These are phyloP conservation scores for Leavenworthia alabamica DNA, from an alignment of 345 rosid species.

Conservation along the genomic window DNA sequence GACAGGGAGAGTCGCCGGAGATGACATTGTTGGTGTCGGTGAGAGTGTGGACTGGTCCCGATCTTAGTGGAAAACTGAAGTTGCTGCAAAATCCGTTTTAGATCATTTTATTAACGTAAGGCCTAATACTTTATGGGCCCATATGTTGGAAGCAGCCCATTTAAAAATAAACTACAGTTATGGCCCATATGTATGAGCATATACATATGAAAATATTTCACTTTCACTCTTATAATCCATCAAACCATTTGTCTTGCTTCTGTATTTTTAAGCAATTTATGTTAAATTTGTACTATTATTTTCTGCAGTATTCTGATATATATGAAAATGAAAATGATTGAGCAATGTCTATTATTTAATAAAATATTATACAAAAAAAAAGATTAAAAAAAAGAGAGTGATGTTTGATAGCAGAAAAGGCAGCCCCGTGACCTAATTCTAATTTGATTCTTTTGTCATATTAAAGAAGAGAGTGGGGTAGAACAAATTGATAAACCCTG, in stretches of 20 bases:
- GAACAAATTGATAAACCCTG: constrained; percentile 32
- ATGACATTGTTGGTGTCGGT: constrained; percentile 23
- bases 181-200: too few relatives aligned
- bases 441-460: constrained; percentile 36
- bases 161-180: not conserved
- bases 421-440: constrained; percentile 37
- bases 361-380: constrained; percentile 16
- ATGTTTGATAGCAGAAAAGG: constrained; percentile 35
- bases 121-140: constrained; percentile 14
- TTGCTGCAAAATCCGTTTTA: constrained; percentile 1
- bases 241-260: not conserved
- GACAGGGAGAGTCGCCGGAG: constrained; percentile 27
- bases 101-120: not conserved
- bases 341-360: constrained; percentile 31
- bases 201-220: too few relatives aligned
- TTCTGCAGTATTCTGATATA: constrained; percentile 5
- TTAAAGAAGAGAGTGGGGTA: constrained; percentile 33
- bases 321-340: constrained; percentile 28
- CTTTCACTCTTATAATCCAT: not conserved
- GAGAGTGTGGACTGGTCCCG: constrained; percentile 20
- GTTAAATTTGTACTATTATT: not conserved
- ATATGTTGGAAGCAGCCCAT: constrained; percentile 3
- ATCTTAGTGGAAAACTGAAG: constrained; percentile 13
- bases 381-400: not conserved
- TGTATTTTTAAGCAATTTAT: not conserved